Evolutionary conservation across 495 filamentous ascomycete genomes (phyloP), one percentile per base, ranked within the genome.

Genomic region (Antarctomyces pellizariae): DNA sequence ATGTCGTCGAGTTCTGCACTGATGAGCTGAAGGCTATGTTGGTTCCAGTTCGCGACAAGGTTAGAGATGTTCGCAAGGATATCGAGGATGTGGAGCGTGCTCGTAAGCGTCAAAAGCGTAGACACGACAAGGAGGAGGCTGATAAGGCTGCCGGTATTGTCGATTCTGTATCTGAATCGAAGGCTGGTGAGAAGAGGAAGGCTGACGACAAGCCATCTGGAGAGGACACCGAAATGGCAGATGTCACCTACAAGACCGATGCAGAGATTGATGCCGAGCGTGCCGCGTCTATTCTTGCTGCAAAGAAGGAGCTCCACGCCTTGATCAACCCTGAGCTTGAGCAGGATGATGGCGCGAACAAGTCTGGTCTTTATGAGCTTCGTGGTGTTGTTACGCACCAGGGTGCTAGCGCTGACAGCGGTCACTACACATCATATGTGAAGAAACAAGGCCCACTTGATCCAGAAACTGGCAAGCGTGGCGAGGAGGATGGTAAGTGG

Each of bases 321-420:
- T 52, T 89, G 9, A 68, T 92, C 35, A 56, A 73, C 37, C 71
- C 70, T 2, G 59, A 69, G 14, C 52, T 84, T 16, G 53, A 62
- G 29, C 57, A 67, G 16, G 82, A 93, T 38, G 67, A 69, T 15
- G 79, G 76, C 26, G 70, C 75, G 28, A 95, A 93, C 49, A 72
- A 75, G 36, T 86, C 80, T 8, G 86, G 89, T 12, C 57, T 97
- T 15, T 97, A 95, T 43, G 86, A 97, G 45, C 62, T 97, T 15
- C 63, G 89, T 22, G 89, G 78, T 22, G 72, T 97, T 7, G 75
- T 97, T 34, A 93, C 86, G n/a, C 86, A 97, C 50, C 84, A 95
- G 50, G 86, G 86, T 36, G 74, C 78, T 22, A 89, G 83, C 42
- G 86, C 86, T 17, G 89, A 97, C 46, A 93, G 84, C 35, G 86